Base-by-base conservation (phyloP, 176 grass and related monocot genomes). In the Luzula sylvatica region DNA sequence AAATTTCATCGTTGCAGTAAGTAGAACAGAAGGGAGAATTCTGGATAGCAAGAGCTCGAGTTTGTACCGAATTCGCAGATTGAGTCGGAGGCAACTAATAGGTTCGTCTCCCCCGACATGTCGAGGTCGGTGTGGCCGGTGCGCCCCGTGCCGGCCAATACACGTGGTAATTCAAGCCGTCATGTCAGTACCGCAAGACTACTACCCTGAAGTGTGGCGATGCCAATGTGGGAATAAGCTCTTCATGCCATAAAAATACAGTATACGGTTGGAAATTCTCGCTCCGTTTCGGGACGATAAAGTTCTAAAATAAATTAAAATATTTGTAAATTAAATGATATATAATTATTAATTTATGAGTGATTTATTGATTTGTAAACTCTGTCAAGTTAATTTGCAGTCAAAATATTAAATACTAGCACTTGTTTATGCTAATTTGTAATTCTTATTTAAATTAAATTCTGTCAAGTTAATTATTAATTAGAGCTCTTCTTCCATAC, bases 141-240 rank as follows among this genome's bases (percentile, higher is more conserved):
- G 86, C 76, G 0, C 27, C 30, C 87, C 77, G 6, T 86, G 81
- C 66, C 67, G 23, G 19, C 23, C 78, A 12, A 72, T 86, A 9
- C 78, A 71, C 17, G 87, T 87, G 48, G 70, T 82, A 11, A 79
- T 94, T 71, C 82, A 94, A 7, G 74, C 82, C 0, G 74, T 70
- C 11, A n/a, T 64, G 2, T 59, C 30, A 8, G 12, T 47, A 2
- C 87, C 76, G 28, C 67, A 69, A 66, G 87, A 94, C 71, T 94
- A 94, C 78, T 94, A 94, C 78, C 87, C 87, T n/a, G 81, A 87
- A 49, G 87, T 80, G 18, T 94, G 87, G 87, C 74, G 87, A 30
- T 94, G 87, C 71, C 72, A 82, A 72, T 94, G 87, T 61, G 71
- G 78, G 56, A 40, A 72, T 20, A 73, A 94, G 55, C 71, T 94